phyloP scores from a whole-genome alignment of 148 eudicot species.

The Vaccinium myrtillus region DNA sequence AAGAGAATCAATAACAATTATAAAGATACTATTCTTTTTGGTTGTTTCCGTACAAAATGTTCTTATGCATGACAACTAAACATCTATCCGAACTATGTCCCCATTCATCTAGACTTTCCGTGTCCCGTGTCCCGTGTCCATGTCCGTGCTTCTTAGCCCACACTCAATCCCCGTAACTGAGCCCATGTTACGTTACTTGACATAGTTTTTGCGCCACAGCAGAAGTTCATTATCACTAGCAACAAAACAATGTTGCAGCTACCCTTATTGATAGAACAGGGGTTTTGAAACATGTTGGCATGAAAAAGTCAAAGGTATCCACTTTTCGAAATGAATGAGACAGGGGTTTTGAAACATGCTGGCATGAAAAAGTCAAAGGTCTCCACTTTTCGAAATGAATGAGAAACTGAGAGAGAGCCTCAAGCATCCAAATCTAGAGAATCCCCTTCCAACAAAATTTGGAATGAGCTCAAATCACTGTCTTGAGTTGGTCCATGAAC shows the following conservation, averaged over 20 bases:
- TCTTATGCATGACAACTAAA: too few species aligned
- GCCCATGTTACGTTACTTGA: not conserved
- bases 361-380: not conserved
- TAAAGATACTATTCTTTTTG: too few species aligned
- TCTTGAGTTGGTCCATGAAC: not conserved
- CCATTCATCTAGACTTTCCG: too few species aligned
- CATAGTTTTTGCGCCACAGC: not conserved
- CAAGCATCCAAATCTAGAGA: not conserved
- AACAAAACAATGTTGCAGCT: not conserved
- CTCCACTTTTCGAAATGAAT: not conserved
- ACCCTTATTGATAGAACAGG: not conserved
- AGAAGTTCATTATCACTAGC: not conserved
- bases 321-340: not conserved
- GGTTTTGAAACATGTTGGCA: not conserved
- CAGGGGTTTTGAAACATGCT: not conserved
- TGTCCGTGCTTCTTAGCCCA: too few species aligned
- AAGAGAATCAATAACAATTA: too few species aligned
- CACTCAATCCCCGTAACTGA: not conserved
- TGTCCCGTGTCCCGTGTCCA: too few species aligned
- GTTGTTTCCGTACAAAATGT: too few species aligned
- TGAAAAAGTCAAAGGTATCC: not conserved
- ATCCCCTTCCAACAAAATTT: not conserved
- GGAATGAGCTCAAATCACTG: not conserved
- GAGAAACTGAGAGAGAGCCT: not conserved
- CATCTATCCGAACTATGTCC: too few species aligned